Percentiles rank a stretch among this genome's conserved stretches.
Conservation (phyloP, 1,139 yeast genomes). For the Kazachstania sp. region DNA sequence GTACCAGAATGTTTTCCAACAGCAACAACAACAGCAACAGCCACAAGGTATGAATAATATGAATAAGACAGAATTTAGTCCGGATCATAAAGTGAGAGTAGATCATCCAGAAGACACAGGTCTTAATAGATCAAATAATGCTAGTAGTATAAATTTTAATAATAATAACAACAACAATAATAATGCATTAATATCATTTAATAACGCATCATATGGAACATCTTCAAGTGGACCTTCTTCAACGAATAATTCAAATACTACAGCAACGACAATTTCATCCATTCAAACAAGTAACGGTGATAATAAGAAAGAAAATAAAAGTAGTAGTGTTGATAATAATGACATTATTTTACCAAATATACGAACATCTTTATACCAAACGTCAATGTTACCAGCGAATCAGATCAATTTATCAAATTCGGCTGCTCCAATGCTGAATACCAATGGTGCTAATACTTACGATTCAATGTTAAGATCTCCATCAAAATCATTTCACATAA, state of each 20-base stretch:
- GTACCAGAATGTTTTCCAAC: constrained; percentile 1
- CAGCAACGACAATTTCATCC: not conserved
- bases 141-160: constrained; percentile 2
- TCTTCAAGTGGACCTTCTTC: constrained; percentile 7
- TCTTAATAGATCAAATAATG: not conserved
- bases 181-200: constrained; percentile 18
- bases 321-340: not conserved
- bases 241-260: constrained; percentile 3
- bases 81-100: not conserved
- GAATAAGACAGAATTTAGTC: not conserved
- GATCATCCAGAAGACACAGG: not conserved
- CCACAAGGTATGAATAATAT: not conserved
- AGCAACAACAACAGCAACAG: too few species aligned
- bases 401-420: constrained; percentile 1
- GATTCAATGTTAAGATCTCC: constrained; percentile 30
- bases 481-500: constrained; percentile 42
- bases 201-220: constrained; percentile 12
- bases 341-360: constrained; percentile 5
- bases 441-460: constrained; percentile 29
- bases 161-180: too few species aligned
- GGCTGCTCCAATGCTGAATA: constrained; percentile 5
- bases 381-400: not conserved
- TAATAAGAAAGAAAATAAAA: not conserved
- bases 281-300: not conserved
- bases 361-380: constrained; percentile 4